These are phyloP conservation scores for Teratosphaeria zuluensis DNA, from an alignment of 2,329 filamentous ascomycete species.

Conservation along the genomic window DNA sequence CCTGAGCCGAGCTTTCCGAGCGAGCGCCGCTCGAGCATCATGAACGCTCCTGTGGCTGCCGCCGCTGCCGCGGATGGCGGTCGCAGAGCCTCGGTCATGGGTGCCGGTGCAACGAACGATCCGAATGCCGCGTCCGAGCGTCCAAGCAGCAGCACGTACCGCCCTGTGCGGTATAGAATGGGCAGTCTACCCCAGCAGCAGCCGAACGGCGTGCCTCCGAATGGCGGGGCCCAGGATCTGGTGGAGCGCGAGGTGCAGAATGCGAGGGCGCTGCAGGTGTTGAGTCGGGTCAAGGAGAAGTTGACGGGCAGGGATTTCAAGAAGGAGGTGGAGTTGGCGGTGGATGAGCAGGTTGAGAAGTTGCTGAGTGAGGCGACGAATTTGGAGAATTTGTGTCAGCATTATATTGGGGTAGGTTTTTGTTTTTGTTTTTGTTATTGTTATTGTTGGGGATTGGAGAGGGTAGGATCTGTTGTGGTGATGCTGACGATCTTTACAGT, in stretches of 20 bases:
- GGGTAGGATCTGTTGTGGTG: background rate
- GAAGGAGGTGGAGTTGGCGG: slow-evolving; percentile 69
- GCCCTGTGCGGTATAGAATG: slow-evolving; percentile 18
- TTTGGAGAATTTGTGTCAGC: slow-evolving; percentile 93
- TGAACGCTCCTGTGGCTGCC: slow-evolving; percentile 29
- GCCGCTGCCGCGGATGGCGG: slow-evolving; percentile 11
- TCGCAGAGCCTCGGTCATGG: slow-evolving; percentile 23
- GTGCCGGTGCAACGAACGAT: slow-evolving; percentile 9
- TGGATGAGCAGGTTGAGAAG: slow-evolving; percentile 85
- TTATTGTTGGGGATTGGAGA: background rate
- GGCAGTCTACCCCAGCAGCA: slow-evolving; percentile 15
- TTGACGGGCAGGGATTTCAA: slow-evolving; percentile 90
- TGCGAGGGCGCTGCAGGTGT: slow-evolving; percentile 79
- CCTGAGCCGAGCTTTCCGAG: slow-evolving; percentile 50
- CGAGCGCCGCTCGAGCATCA: slow-evolving; percentile 51
- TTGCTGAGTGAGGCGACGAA: slow-evolving; percentile 92
- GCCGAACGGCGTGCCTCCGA: slow-evolving; percentile 16
- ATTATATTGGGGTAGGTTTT: slow-evolving; percentile 65
- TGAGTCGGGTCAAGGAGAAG: slow-evolving; percentile 89
- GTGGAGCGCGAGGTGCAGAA: slow-evolving; percentile 71
- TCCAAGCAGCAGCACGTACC: slow-evolving; percentile 18
- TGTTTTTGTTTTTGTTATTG: background rate
- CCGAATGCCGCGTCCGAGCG: slow-evolving; percentile 16
- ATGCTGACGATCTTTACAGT: background rate
- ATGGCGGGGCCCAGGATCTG: slow-evolving; percentile 23